Conservation (phyloP, 352 stramenopile genomes). For the Pythium rhizo-oryzae region DNA sequence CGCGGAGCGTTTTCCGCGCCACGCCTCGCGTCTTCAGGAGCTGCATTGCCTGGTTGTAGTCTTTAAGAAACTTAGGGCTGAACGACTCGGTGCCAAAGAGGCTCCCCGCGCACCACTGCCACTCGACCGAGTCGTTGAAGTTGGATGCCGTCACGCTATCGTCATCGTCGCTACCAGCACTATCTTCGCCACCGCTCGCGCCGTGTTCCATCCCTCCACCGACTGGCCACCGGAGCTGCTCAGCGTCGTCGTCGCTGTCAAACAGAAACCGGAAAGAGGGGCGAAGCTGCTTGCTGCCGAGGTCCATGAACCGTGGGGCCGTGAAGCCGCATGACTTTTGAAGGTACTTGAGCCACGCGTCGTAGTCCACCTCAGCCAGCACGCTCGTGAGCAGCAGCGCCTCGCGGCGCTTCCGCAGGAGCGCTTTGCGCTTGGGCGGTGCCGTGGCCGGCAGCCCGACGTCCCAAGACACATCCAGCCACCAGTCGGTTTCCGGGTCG, state of each 20-base stretch:
- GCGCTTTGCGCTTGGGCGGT: too few relatives aligned
- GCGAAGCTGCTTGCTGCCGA: neutral
- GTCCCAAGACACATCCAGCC: neutral
- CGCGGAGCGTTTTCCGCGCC: neutral
- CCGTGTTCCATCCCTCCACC: too few relatives aligned
- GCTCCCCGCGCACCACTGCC: neutral
- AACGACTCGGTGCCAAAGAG: neutral
- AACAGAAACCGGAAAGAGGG: neutral
- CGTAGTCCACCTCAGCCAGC: neutral
- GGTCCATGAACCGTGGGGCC: neutral
- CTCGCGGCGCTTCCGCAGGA: neutral
- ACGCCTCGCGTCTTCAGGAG: neutral
- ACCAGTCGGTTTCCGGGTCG: constrained; percentile 4
- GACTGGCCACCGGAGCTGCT: too few relatives aligned
- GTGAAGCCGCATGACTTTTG: neutral
- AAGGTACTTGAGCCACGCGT: neutral
- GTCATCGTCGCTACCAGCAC: too few relatives aligned
- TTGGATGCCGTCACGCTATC: too few relatives aligned
- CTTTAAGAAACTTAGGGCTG: neutral
- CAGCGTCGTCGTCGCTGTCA: neutral
- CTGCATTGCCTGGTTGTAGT: neutral
- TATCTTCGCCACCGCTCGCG: too few relatives aligned
- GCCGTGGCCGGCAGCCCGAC: neutral
- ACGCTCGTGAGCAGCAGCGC: neutral
- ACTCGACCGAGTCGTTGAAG: too few relatives aligned